Evolutionary conservation across 768 basidiomycete genomes (phyloP), one percentile per base, ranked within the genome.

Genomic region (Suillus tomentosus): DNA sequence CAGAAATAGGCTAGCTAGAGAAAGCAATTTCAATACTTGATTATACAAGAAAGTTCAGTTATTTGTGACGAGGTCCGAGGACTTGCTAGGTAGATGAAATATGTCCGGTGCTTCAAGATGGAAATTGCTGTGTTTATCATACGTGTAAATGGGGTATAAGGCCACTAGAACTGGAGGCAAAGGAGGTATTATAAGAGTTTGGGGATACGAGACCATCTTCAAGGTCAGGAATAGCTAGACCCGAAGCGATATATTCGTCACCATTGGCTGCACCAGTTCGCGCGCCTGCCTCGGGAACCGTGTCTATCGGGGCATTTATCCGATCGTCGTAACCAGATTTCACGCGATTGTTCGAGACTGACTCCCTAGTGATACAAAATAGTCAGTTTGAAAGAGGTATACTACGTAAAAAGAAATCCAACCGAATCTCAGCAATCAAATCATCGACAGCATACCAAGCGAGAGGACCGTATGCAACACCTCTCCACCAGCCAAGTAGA

Each of bases 381-480:
- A 34, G 37, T 63, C 36, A 62, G 40, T 47, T 64, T 62, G 42
- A 47, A 66, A 61, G 47, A 60, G 39, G 43, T 54, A 51, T 39
- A 27, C 60, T 53, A 36, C 66, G 27, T 42, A 56, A 57, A 58
- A 24, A 36, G 63, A 58, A 40, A 51, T 74, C 82, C 55, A 68
- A 92, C 91, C 91, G 81, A 69, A 92, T 92, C 73, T 92, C 90
- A 22, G 91, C 91, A 69, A 92, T 89, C 55, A 92, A 79, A 75
- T 92, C 90, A 64, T 92, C 89, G 57, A 92, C 83, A 43, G 83
- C 77, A 72, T 91, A 92, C 90, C 91, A 92, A 1, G 87, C 89
- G 43, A 92, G 64, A 8, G 87, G 79, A 11, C 87, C 81, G 73
- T 87, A 92, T 9, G 85, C 88, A 22, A 91, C 74, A 42, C 82